Base-by-base conservation (phyloP, 352 stramenopile genomes). In the Phytopythium litorale region DNA sequence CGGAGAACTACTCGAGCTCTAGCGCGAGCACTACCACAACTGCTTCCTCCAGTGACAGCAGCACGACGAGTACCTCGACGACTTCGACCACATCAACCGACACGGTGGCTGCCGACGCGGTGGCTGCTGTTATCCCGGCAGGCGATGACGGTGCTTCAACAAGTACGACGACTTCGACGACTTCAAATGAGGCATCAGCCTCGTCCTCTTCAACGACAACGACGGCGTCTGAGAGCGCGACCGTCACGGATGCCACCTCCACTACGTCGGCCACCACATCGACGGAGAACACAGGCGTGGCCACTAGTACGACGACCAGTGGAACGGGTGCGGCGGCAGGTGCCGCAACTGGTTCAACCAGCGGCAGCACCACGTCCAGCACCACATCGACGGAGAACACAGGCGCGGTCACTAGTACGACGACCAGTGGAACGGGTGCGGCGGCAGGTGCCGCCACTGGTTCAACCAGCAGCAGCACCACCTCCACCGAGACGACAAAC, bases 1-100 rank as follows among this genome's bases (percentile, higher is more conserved):
- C 38, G 19, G 59, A 46, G n/a, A 60, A 48, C 49, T 57, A 50
- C 6, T 54, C 32, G 15, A 70, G 58, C 56, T 58, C 56, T 1
- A 56, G 45, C 11, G 40, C 33, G 28, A 63, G 38, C 35, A 63
- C 30, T 1, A 63, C 56, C 7, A 28, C 43, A 16, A 66, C 55
- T 7, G 51, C 45, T 16, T 66, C 56, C 2, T 66, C 56, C 1
- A 53, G 33, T 37, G 60, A 51, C 23, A 63, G 19, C 23, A 37
- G 33, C 23, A n/a, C 16, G 21, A 33, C 18, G 16, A 63, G 25
- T 23, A 58, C 57, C 3, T 51, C 33, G 16, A 48, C 49, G 8
- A 62, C 38, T 11, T 60, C 54, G 30, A 56, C 45, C 3, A 45
- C 40, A 2, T 35, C 56, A n/a, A 49, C 32, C 21, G 16, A 54